These are phyloP conservation scores for Dipteronia dyeriana DNA, from an alignment of 345 rosid genomes.

Conservation along the genomic window DNA sequence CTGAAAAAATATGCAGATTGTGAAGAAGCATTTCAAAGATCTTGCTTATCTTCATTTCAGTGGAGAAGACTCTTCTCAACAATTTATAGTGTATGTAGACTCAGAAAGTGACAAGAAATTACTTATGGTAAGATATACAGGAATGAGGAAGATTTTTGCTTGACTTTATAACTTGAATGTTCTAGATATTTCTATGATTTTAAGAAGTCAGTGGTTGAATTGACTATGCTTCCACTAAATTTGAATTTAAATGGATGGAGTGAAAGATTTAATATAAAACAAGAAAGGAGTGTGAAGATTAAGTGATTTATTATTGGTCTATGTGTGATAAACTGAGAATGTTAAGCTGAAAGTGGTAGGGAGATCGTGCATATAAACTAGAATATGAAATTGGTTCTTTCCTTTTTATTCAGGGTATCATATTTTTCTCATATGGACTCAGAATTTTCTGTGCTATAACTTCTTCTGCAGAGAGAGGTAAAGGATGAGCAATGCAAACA, in stretches of 20 bases:
- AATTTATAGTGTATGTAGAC: slow-evolving; percentile 64
- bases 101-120: slow-evolving; percentile 57
- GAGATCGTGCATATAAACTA: not conserved
- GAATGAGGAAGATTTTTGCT: not conserved
- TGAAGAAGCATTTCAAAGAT: slow-evolving; percentile 71
- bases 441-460: not conserved
- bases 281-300: not conserved
- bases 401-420: not conserved
- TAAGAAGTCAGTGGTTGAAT: not conserved
- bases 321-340: not conserved
- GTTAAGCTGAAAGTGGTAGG: not conserved
- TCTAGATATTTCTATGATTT: not conserved
- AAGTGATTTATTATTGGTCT: not conserved
- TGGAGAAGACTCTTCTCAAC: slow-evolving; percentile 46
- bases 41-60: slow-evolving; percentile 49
- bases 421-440: slow-evolving; percentile 7
- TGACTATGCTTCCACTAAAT: not conserved
- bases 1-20: slow-evolving; percentile 43
- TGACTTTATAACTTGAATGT: slow-evolving; percentile 7
- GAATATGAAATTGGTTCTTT: not conserved
- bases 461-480: slow-evolving; percentile 61
- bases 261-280: not conserved
- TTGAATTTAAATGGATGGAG: slow-evolving; percentile 2
- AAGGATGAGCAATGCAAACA: slow-evolving; percentile 53
- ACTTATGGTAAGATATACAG: slow-evolving; percentile 59